Evolutionary conservation across 1,284 basidiomycete species (phyloP).

Genomic region (Leucoagaricus sp.): DNA sequence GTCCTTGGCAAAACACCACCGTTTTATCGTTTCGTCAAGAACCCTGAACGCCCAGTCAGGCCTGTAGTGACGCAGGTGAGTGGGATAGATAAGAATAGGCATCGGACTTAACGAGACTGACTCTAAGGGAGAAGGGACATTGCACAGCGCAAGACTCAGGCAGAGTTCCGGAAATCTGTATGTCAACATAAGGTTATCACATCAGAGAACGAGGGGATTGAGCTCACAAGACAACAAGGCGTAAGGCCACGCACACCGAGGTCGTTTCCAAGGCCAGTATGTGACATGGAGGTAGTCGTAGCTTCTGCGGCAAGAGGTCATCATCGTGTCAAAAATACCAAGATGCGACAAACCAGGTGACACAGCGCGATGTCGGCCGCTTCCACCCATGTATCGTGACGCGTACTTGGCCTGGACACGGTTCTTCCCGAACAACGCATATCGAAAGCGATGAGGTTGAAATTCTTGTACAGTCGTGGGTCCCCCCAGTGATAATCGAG

Average conservation of each 20-base stretch:
- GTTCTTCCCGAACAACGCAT: constrained; percentile 69
- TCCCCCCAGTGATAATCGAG: constrained; percentile 67
- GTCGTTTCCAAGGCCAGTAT: constrained; percentile 64
- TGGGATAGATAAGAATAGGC: neutral
- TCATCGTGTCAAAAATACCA: neutral
- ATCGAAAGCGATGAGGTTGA: constrained; percentile 75
- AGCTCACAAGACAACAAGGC: constrained; percentile 61
- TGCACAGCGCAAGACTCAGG: constrained; percentile 66
- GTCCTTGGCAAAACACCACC: constrained; percentile 68
- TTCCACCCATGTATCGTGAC: constrained; percentile 72
- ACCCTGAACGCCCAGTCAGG: constrained; percentile 58
- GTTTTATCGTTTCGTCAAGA: constrained; percentile 60
- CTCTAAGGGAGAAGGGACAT: constrained; percentile 69
- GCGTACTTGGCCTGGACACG: constrained; percentile 48
- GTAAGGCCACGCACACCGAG: constrained; percentile 53
- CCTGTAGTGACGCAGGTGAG: constrained; percentile 48
- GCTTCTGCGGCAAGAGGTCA: constrained; percentile 38
- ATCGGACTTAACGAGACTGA: constrained; percentile 26
- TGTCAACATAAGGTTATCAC: neutral
- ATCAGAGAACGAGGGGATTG: neutral
- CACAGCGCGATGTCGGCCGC: constrained; percentile 73
- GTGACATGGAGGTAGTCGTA: constrained; percentile 67
- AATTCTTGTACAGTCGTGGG: constrained; percentile 53
- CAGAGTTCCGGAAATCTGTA: constrained; percentile 71
- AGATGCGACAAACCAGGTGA: constrained; percentile 48